Evolutionary conservation across 805 yeast species (phyloP).

Genomic region (Saccharomycopsis olivae): DNA sequence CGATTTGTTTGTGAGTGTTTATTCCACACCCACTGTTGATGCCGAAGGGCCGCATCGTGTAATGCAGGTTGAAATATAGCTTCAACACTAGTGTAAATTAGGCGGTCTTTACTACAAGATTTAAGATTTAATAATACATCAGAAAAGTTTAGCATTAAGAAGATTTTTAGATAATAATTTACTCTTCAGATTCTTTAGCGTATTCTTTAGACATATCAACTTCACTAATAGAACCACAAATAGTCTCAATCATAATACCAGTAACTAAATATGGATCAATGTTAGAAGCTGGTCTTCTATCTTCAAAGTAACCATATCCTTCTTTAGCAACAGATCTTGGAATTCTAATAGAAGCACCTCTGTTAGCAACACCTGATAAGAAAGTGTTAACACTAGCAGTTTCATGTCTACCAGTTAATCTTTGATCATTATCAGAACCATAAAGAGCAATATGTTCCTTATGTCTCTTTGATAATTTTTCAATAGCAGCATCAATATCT

Average conservation of each 20-base stretch:
- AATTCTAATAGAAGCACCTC: slow-evolving; percentile 98
- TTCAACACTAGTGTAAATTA: neutral
- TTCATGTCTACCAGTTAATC: slow-evolving; percentile 98
- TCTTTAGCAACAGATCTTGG: slow-evolving; percentile 98
- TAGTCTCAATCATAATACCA: slow-evolving; percentile 96
- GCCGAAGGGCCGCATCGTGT: neutral
- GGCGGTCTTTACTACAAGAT: neutral
- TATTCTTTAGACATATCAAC: slow-evolving; percentile 91
- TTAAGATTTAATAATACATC: neutral
- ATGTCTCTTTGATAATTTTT: slow-evolving; percentile 92
- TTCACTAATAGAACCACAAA: slow-evolving; percentile 88
- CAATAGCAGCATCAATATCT: slow-evolving; percentile 83
- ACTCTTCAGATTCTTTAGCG: slow-evolving; percentile 47
- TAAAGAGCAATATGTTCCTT: slow-evolving; percentile 90
- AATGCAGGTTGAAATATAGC: neutral
- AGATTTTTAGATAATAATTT: neutral
- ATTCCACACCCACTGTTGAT: too few species aligned
- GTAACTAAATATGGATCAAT: slow-evolving; percentile 98
- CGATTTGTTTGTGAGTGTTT: too few species aligned
- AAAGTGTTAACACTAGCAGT: slow-evolving; percentile 88
- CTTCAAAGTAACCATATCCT: slow-evolving; percentile 98
- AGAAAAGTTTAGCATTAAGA: too few species aligned
- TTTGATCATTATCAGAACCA: slow-evolving; percentile 89
- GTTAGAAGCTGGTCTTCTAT: slow-evolving; percentile 99
- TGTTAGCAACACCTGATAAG: slow-evolving; percentile 97